Evolutionary conservation across 768 basidiomycete genomes (phyloP).

Genomic region (Tulasnella sp.): DNA sequence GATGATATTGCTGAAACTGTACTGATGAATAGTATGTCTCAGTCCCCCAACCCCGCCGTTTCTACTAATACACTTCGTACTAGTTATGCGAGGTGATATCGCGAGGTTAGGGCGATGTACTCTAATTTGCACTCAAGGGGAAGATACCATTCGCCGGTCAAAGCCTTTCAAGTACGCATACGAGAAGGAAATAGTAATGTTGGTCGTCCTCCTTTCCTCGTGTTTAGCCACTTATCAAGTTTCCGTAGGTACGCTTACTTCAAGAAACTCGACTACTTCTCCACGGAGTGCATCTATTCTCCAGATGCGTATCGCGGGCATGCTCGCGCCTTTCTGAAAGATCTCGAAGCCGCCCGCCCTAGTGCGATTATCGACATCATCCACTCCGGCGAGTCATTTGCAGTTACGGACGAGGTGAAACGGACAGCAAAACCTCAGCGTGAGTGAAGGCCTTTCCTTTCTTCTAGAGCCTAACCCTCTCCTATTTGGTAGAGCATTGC

Average conservation of each 20-base stretch:
- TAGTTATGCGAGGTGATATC: constrained; percentile 97
- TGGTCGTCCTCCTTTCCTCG: constrained; percentile 22
- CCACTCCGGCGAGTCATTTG: constrained; percentile 88
- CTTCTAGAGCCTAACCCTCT: constrained; percentile 10
- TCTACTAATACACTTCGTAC: neutral
- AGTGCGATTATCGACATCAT: constrained; percentile 97
- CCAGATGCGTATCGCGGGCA: constrained; percentile 98
- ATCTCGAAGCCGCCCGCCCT: constrained; percentile 85
- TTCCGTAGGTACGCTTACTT: constrained; percentile 87
- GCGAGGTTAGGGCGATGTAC: constrained; percentile 90
- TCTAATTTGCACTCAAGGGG: constrained; percentile 86
- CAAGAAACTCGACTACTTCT: constrained; percentile 98
- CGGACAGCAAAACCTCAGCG: constrained; percentile 73
- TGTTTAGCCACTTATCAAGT: constrained; percentile 2
- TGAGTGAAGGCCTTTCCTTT: constrained; percentile 31
- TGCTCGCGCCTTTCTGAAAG: constrained; percentile 86
- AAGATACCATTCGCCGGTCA: constrained; percentile 89
- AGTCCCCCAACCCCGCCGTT: neutral
- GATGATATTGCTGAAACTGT: constrained; percentile 99
- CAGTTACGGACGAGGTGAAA: constrained; percentile 73
- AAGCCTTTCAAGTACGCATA: constrained; percentile 99
- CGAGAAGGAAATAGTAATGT: constrained; percentile 99
- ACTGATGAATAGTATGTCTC: constrained; percentile 84
- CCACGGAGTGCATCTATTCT: constrained; percentile 97
- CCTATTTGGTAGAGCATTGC: constrained; percentile 71